Evolutionary conservation across 2,329 filamentous ascomycete genomes (phyloP).

Genomic region (Pseudopyrenochaeta lycopersici): DNA sequence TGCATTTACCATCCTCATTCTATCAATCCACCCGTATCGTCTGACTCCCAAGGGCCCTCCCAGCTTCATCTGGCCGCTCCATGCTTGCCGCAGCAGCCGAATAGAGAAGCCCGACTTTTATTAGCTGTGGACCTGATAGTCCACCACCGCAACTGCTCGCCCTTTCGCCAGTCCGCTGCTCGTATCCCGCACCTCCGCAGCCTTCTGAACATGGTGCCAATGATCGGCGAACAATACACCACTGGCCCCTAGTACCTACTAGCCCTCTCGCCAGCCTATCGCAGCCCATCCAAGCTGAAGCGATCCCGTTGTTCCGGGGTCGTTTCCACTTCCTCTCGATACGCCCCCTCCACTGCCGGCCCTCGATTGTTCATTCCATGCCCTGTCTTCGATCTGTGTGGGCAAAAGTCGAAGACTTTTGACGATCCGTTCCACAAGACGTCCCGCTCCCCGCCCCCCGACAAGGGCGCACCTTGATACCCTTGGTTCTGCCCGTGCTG

Average conservation of each 20-base stretch:
- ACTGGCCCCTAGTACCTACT: slow-evolving; percentile 26
- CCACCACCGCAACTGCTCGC: not conserved
- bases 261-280: slow-evolving; percentile 15
- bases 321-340: slow-evolving; percentile 26
- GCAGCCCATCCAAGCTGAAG: slow-evolving; percentile 18
- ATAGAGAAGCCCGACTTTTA: slow-evolving; percentile 38
- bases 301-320: slow-evolving; percentile 34
- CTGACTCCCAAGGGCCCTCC: slow-evolving; percentile 36
- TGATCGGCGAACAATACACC: slow-evolving; percentile 37
- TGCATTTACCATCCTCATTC: slow-evolving; percentile 42
- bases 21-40: slow-evolving; percentile 41
- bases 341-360: slow-evolving; percentile 25
- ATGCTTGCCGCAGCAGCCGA: slow-evolving; percentile 49
- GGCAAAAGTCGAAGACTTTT: slow-evolving; percentile 26
- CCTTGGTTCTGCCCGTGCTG: slow-evolving; percentile 40
- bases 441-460: slow-evolving; percentile 40
- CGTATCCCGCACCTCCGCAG: slow-evolving; percentile 30
- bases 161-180: slow-evolving; percentile 15
- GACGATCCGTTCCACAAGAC: slow-evolving; percentile 48
- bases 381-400: slow-evolving; percentile 19
- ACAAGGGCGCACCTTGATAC: slow-evolving; percentile 35
- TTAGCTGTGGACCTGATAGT: slow-evolving; percentile 34
- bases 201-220: slow-evolving; percentile 17
- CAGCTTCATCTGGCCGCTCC: slow-evolving; percentile 27
- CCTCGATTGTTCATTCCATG: slow-evolving; percentile 13